Conservation (phyloP, 768 basidiomycete species). For the Panellus pusillus region DNA sequence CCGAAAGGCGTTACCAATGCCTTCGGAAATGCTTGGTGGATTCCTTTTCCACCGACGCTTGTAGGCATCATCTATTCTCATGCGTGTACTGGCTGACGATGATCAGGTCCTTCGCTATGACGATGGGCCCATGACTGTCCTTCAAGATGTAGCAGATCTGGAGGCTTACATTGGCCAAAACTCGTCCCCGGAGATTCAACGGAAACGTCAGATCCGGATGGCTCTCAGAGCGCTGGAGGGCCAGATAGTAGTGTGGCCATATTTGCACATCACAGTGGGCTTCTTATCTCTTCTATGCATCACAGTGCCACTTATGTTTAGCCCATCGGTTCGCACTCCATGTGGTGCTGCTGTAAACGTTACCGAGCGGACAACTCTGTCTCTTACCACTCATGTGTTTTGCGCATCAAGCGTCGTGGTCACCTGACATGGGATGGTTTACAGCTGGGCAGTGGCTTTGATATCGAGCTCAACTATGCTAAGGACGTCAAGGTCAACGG, state of each 20-base stretch:
- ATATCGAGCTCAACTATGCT: conserved; percentile 57
- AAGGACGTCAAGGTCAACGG: conserved; percentile 50
- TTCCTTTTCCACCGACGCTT: conserved; percentile 75
- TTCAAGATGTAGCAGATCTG: conserved; percentile 51
- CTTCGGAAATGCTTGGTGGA: conserved; percentile 81
- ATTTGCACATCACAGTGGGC: conserved; percentile 55
- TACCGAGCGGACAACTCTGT: conserved; percentile 53
- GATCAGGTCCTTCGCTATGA: conserved; percentile 68
- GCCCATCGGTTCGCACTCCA: conserved; percentile 47
- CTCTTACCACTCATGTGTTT: conserved; percentile 45
- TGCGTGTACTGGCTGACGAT: background rate
- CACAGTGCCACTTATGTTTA: conserved; percentile 22
- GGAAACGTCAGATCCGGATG: conserved; percentile 57
- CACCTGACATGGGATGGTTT: conserved; percentile 50
- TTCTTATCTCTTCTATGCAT: background rate
- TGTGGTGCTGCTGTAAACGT: conserved; percentile 44
- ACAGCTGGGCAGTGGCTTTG: conserved; percentile 69
- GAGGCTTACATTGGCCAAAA: conserved; percentile 66
- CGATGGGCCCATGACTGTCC: conserved; percentile 49
- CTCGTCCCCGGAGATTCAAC: conserved; percentile 44
- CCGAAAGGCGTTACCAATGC: conserved; percentile 40
- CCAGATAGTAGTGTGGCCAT: conserved; percentile 61
- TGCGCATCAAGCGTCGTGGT: conserved; percentile 55
- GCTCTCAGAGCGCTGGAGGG: conserved; percentile 68
- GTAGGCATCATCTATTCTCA: conserved; percentile 35